These are phyloP conservation scores for Exophiala oligosperma DNA, from an alignment of 2,329 filamentous ascomycete genomes.

Conservation along the genomic window DNA sequence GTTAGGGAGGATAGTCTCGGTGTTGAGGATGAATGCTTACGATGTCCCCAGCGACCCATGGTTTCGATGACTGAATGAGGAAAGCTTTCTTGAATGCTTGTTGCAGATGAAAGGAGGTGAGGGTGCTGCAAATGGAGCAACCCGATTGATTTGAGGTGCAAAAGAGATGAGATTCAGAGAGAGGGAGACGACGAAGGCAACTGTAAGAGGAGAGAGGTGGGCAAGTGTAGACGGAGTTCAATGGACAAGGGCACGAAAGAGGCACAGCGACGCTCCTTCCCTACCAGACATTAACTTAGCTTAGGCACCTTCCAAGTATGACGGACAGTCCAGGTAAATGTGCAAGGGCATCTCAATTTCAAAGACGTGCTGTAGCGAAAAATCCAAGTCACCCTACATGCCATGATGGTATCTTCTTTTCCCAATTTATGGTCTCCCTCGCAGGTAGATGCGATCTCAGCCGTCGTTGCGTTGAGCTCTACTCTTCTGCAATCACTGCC, in stretches of 20 bases:
- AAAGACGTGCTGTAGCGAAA: not conserved
- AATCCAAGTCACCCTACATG: not conserved
- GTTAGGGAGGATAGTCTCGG: not conserved
- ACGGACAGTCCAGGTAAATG: not conserved
- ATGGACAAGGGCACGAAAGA: not conserved
- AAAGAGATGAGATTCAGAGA: not conserved
- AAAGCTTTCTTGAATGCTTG: not conserved
- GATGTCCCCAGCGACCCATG: conserved; percentile 15
- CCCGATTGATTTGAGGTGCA: not conserved
- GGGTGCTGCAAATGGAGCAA: not conserved
- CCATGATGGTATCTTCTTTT: not conserved
- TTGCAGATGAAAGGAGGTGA: not conserved
- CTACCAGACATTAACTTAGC: not conserved
- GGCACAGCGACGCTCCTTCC: not conserved
- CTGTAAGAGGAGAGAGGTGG: not conserved
- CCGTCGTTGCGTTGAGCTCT: not conserved
- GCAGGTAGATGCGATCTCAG: not conserved
- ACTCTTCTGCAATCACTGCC: not conserved
- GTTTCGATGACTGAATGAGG: not conserved
- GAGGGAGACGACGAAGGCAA: not conserved
- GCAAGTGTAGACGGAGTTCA: not conserved
- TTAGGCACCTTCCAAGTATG: not conserved
- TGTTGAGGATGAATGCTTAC: not conserved
- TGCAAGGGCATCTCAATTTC: not conserved
- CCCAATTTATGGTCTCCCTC: not conserved